Percentiles rank a stretch among this genome's conserved stretches.
Conservation (phyloP, 2,329 filamentous ascomycete genomes). For the Arthrobotrys pseudoclavata region DNA sequence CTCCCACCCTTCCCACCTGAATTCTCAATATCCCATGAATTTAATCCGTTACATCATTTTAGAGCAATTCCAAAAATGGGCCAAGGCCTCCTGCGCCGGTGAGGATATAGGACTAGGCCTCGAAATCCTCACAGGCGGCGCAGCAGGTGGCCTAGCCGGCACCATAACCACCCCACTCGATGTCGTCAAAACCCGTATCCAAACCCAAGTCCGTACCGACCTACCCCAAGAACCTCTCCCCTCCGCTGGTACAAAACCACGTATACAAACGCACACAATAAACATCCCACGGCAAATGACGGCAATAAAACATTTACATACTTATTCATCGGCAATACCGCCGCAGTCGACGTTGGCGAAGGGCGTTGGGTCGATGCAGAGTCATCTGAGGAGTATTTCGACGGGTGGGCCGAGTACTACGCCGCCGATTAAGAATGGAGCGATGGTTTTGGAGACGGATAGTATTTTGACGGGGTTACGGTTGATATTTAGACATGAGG, state of each 20-base stretch:
- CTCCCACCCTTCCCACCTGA: not conserved
- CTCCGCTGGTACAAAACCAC: slow-evolving; percentile 59
- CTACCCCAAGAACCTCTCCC: slow-evolving; percentile 64
- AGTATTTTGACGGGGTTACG: slow-evolving; percentile 86
- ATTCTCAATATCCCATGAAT: not conserved
- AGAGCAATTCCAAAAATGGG: slow-evolving; percentile 88
- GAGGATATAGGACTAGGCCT: slow-evolving; percentile 86
- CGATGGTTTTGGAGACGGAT: slow-evolving; percentile 85
- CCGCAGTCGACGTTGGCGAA: slow-evolving; percentile 60
- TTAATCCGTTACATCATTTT: not conserved
- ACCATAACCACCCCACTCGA: slow-evolving; percentile 96
- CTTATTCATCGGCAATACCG: slow-evolving; percentile 59
- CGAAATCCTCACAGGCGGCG: slow-evolving; percentile 89
- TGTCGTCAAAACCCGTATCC: slow-evolving; percentile 95
- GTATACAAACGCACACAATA: slow-evolving; percentile 60
- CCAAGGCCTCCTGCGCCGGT: slow-evolving; percentile 78
- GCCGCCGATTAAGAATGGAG: slow-evolving; percentile 81
- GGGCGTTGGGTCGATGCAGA: slow-evolving; percentile 62
- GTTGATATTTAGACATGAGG: slow-evolving; percentile 91
- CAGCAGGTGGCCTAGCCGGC: slow-evolving; percentile 90
- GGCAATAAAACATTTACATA: slow-evolving; percentile 61
- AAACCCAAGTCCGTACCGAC: slow-evolving; percentile 83
- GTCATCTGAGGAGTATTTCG: slow-evolving; percentile 73
- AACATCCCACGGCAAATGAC: slow-evolving; percentile 61
- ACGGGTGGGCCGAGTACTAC: slow-evolving; percentile 86